Evolutionary conservation across 331 rosid species (phyloP).

Genomic region (Malus hybrid): DNA sequence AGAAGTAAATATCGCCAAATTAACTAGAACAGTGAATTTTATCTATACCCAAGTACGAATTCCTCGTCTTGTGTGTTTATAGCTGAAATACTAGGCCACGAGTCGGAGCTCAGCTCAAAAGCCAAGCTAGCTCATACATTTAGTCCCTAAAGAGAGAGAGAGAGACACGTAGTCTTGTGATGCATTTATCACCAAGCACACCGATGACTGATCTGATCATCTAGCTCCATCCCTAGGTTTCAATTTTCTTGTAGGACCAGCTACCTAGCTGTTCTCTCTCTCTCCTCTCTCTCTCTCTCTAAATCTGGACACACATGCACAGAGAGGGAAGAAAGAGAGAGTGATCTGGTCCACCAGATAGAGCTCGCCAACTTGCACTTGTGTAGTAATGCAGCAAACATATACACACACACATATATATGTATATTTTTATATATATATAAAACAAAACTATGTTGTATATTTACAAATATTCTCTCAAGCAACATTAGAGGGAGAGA

Average conservation of each 20-base stretch:
- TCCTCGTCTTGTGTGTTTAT: no score
- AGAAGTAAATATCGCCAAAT: no score
- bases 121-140: not conserved
- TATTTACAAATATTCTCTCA: no score
- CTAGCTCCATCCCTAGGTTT: not conserved
- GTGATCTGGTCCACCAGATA: conserved; percentile 10
- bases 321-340: not conserved
- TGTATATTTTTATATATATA: not conserved
- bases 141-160: not conserved
- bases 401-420: no score
- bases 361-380: conserved; percentile 20
- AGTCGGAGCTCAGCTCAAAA: not conserved
- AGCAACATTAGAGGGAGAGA: no score
- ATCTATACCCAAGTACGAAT: no score
- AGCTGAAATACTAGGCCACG: no score
- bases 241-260: conserved; percentile 11
- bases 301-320: not conserved
- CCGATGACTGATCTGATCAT: not conserved
- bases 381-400: conserved; percentile 22
- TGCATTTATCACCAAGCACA: conserved; percentile 6
- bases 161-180: not conserved
- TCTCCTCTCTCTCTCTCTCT: not conserved
- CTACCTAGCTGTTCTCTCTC: conserved; percentile 4
- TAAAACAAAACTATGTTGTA: not conserved
- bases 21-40: no score